Evolutionary conservation across 208 protist species (phyloP), one percentile per base, ranked within the genome.

Genomic region (Tritrichomonas musculus): DNA sequence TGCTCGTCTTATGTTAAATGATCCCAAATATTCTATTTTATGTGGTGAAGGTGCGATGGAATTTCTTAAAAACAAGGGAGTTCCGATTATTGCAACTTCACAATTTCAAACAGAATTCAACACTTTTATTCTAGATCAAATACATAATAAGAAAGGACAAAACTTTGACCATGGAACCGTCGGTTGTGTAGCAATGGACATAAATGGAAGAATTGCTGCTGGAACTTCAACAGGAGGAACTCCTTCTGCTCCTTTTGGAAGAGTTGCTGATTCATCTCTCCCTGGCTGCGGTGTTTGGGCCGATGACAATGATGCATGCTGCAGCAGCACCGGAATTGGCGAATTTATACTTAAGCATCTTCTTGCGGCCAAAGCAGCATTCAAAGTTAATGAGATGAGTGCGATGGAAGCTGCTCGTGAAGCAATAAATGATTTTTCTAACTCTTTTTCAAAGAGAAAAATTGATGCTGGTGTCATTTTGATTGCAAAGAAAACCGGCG

Each of bases 211-310:
- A 17, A 88, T 88, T 39, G 77, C 77, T 50, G 77, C 77, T 33
- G 77, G 77, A 8, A 88, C 77, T 39, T 88, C 77, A 22, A 88
- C 77, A 88, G 77, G 77, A 27, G 77, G 77, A 57, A 88, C 77
- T 20, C 77, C 77, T 20, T 88, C 57, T 50, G 41, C 77, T 17
- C 77, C 77, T 13, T 22, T 5, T 22, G 77, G 77, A 11, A 4
- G 77, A 8, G 77, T 88, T 57, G 77, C 47, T 11, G 77, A 88
- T 57, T 88, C 77, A 13, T 30, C 77, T 22, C 39, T 88, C 47
- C 77, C 77, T 39, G 77, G 77, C 4, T 88, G 77, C n/a, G 77
- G 77, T 20, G 77, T 88, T 57, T 88, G 47, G 20, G 77, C 77
- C 25, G 47, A 88, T 47, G 77, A 88, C 39, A 8, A 49, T 2